phyloP scores from a whole-genome alignment of 1,284 basidiomycete species.

The Rhodotorula glutinis region DNA sequence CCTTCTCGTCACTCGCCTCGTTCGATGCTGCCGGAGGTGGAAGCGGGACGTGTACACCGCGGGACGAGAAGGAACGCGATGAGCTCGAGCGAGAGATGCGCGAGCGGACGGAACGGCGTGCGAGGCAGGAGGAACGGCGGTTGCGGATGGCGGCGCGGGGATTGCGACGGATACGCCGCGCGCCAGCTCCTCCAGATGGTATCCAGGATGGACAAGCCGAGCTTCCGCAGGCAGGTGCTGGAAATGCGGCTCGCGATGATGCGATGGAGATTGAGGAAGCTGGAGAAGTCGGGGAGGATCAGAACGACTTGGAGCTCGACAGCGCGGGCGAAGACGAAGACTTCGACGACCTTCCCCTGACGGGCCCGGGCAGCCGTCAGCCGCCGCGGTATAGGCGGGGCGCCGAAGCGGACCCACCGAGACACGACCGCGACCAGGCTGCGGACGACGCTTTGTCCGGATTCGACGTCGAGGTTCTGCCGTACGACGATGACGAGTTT shows the following conservation, averaged over 20 bases:
- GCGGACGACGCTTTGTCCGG: no score
- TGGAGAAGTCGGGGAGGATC: background rate
- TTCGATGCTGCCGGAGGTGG: background rate
- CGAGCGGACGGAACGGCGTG: background rate
- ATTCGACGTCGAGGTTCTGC: no score
- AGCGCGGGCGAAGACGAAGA: background rate
- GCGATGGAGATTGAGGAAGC: conserved; percentile 3
- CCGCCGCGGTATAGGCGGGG: no score
- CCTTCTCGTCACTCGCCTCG: background rate
- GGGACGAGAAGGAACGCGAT: conserved; percentile 12
- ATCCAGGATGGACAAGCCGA: background rate
- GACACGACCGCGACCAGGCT: no score
- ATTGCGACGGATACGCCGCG: background rate
- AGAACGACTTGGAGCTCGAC: background rate
- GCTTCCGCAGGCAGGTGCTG: background rate
- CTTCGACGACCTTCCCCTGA: conserved; percentile 2
- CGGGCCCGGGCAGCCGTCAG: background rate
- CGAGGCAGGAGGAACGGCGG: conserved; percentile 7
- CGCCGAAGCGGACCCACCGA: no score
- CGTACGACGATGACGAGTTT: no score
- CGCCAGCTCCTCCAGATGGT: no score
- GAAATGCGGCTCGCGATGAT: background rate
- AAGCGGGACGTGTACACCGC: conserved; percentile 5
- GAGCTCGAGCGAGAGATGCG: conserved; percentile 22
- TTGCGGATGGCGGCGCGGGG: background rate